Evolutionary conservation across 257 asterid species (phyloP).

Genomic region (Solanum microdontum): DNA sequence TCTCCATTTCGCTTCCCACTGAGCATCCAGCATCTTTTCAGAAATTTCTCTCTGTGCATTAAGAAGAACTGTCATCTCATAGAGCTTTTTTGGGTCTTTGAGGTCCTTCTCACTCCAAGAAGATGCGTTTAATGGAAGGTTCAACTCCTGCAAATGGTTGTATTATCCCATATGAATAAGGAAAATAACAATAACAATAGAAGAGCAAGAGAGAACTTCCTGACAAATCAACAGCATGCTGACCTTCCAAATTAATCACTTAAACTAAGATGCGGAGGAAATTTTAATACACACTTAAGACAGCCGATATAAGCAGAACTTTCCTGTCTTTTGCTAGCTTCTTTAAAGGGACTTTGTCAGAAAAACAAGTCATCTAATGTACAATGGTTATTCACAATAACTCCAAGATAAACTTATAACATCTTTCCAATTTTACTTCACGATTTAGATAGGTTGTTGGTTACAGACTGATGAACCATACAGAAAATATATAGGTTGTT

Average conservation of each 20-base stretch:
- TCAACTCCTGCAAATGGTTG: slow-evolving; percentile 50
- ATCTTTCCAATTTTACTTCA: not conserved
- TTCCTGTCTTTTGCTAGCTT: not conserved
- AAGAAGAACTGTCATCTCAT: slow-evolving; percentile 84
- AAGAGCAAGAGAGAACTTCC: not conserved
- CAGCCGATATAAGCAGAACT: not conserved
- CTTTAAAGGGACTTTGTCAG: not conserved
- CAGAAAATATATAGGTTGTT: not conserved
- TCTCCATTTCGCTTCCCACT: slow-evolving; percentile 94
- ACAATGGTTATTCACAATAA: not conserved
- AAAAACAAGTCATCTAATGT: not conserved
- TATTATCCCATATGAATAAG: not conserved
- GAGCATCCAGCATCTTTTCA: slow-evolving; percentile 65
- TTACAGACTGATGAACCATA: not conserved
- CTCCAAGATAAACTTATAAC: not conserved
- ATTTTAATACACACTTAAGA: not conserved
- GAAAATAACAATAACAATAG: not conserved
- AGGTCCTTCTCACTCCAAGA: slow-evolving; percentile 83
- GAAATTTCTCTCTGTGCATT: slow-evolving; percentile 87
- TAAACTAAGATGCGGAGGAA: not conserved
- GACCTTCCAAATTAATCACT: not conserved
- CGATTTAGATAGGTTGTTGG: not conserved
- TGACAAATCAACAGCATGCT: not conserved
- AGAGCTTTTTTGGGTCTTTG: slow-evolving; percentile 83
- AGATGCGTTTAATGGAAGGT: slow-evolving; percentile 68